Evolutionary conservation across 2,329 filamentous ascomycete species (phyloP).

Genomic region (Pseudopyricularia javanii): DNA sequence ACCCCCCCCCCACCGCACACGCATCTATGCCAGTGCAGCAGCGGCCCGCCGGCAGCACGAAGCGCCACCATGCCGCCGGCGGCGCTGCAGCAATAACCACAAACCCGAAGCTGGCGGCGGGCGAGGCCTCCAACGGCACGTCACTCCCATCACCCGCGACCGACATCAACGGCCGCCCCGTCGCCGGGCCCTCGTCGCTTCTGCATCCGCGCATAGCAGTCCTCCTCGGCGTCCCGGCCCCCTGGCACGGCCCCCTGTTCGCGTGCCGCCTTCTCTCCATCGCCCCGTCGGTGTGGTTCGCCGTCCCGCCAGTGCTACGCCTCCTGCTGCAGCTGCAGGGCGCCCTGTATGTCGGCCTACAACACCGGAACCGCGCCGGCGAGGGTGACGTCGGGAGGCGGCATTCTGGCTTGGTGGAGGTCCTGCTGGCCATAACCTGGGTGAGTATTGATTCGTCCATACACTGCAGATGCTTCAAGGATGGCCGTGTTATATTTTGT

Average conservation of each 20-base stretch:
- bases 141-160: neutral
- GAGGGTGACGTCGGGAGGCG: constrained; percentile 3
- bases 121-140: neutral
- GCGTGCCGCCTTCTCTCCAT: constrained; percentile 62
- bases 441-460: constrained; percentile 31
- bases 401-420: constrained; percentile 43
- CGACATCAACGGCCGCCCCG: constrained; percentile 2
- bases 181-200: constrained; percentile 26
- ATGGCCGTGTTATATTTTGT: constrained; percentile 3
- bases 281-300: constrained; percentile 60
- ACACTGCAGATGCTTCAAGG: no score
- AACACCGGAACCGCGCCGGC: neutral
- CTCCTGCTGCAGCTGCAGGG: constrained; percentile 53
- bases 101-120: neutral
- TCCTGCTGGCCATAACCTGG: constrained; percentile 62
- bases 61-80: neutral
- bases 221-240: constrained; percentile 58
- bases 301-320: constrained; percentile 54
- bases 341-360: constrained; percentile 6
- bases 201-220: constrained; percentile 70
- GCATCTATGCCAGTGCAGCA: neutral
- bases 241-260: constrained; percentile 64
- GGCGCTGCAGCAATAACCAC: neutral
- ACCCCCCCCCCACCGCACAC: neutral
- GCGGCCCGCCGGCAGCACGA: neutral